These are phyloP conservation scores for Blastocystis sp. DNA, from an alignment of 352 stramenopile species.

Conservation along the genomic window DNA sequence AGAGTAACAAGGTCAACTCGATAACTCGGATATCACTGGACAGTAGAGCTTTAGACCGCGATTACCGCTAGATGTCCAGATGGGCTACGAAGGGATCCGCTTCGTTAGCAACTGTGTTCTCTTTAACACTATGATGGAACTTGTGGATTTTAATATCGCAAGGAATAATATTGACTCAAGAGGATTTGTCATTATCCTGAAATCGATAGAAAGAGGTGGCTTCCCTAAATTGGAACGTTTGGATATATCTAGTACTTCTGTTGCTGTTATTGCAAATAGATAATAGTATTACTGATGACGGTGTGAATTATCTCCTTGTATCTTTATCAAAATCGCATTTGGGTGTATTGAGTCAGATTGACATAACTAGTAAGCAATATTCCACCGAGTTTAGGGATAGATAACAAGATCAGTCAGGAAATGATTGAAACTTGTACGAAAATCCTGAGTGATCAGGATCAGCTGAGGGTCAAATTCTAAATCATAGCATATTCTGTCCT, in stretches of 20 bases:
- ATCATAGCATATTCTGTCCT: neutral
- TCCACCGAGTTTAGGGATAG: neutral
- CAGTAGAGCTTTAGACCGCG: neutral
- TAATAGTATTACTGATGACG: conserved; percentile 33
- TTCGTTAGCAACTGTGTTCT: conserved; percentile 35
- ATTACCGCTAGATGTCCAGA: neutral
- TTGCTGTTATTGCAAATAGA: neutral
- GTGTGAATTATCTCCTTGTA: neutral
- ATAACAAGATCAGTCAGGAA: conserved; percentile 1
- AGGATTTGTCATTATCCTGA: conserved; percentile 28
- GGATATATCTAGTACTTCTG: neutral
- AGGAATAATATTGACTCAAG: conserved; percentile 21
- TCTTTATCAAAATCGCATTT: neutral
- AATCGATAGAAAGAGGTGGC: conserved; percentile 25
- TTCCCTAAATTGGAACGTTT: conserved; percentile 18
- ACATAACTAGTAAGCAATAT: neutral
- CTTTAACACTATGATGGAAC: neutral
- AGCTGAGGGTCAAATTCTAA: neutral
- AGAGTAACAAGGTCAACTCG: conserved; percentile 11
- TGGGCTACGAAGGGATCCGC: conserved; percentile 35
- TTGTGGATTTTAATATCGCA: neutral
- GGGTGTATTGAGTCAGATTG: neutral
- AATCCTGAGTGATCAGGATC: neutral
- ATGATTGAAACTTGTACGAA: neutral
- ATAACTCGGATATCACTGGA: neutral